Evolutionary conservation across 305 asterid species (phyloP).

Genomic region (Fraxinus sp.): DNA sequence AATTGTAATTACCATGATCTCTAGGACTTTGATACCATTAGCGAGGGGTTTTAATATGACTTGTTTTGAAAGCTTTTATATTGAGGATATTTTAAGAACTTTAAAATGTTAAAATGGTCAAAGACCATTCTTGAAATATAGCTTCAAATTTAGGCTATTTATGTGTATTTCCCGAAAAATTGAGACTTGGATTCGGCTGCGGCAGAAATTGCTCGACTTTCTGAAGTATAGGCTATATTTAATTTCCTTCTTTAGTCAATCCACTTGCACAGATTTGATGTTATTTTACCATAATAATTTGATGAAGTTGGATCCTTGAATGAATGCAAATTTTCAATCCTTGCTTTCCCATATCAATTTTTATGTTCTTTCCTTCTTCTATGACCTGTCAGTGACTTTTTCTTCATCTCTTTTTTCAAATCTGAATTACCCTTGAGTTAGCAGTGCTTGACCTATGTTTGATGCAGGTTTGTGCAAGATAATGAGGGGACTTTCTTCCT

Average conservation of each 20-base stretch:
- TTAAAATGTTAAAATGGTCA: no score
- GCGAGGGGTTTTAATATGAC: no score
- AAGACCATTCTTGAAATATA: no score
- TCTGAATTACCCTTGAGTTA: neutral
- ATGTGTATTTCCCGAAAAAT: no score
- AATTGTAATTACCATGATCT: no score
- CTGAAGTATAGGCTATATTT: conserved; percentile 53
- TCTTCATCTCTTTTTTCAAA: neutral
- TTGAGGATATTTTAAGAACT: no score
- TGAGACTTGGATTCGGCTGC: conserved; percentile 64
- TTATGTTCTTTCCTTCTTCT: no score
- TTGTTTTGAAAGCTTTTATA: no score
- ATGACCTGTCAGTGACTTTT: neutral
- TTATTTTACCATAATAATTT: neutral
- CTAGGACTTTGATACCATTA: no score
- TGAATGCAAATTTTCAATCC: neutral
- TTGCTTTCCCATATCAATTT: neutral
- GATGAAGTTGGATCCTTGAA: neutral
- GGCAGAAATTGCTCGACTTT: conserved; percentile 79
- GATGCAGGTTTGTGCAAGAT: conserved; percentile 63
- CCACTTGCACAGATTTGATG: neutral
- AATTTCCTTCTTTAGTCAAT: neutral
- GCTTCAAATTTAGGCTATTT: no score
- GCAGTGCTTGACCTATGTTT: neutral
- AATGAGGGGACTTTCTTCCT: conserved; percentile 59